Conservation (phyloP, 352 stramenopile species). For the Globisporangium takayamanum region DNA sequence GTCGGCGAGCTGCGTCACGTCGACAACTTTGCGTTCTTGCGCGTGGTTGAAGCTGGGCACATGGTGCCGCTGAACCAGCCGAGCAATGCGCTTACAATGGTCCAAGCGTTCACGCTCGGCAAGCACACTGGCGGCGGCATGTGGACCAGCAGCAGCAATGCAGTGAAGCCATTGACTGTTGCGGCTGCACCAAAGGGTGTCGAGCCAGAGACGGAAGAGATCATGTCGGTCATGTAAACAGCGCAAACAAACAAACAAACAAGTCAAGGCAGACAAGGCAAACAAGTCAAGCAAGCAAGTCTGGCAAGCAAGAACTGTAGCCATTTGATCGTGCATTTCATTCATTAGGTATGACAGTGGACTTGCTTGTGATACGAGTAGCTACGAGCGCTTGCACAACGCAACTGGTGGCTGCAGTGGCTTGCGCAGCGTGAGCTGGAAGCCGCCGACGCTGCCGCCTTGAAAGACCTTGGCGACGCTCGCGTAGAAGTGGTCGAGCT, state of each 20-base stretch:
- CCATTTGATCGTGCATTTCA: too few relatives aligned
- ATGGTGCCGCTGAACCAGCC: constrained; percentile 38
- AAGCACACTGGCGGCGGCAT: constrained; percentile 19
- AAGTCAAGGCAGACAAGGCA: too few relatives aligned
- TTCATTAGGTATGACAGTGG: too few relatives aligned
- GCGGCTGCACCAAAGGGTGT: background rate
- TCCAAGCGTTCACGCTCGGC: constrained; percentile 85
- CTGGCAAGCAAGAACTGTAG: background rate
- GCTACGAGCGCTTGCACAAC: too few relatives aligned
- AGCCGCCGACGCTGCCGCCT: constrained; percentile 56
- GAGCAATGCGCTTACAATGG: constrained; percentile 80
- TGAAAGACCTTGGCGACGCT: constrained; percentile 50
- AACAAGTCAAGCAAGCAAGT: background rate
- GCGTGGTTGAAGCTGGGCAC: constrained; percentile 29
- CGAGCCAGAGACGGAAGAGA: constrained; percentile 9
- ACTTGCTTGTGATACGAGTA: too few relatives aligned
- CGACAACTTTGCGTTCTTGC: constrained; percentile 21
- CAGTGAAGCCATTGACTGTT: background rate
- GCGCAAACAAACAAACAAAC: too few relatives aligned
- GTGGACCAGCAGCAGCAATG: constrained; percentile 7
- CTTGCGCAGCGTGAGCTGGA: constrained; percentile 38
- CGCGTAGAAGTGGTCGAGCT: constrained; percentile 72
- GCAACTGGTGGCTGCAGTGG: background rate
- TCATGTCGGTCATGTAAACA: constrained; percentile 14
- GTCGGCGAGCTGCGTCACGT: constrained; percentile 43